Conservation (phyloP, 352 stramenopile genomes). For the Phytophthora idaei region DNA sequence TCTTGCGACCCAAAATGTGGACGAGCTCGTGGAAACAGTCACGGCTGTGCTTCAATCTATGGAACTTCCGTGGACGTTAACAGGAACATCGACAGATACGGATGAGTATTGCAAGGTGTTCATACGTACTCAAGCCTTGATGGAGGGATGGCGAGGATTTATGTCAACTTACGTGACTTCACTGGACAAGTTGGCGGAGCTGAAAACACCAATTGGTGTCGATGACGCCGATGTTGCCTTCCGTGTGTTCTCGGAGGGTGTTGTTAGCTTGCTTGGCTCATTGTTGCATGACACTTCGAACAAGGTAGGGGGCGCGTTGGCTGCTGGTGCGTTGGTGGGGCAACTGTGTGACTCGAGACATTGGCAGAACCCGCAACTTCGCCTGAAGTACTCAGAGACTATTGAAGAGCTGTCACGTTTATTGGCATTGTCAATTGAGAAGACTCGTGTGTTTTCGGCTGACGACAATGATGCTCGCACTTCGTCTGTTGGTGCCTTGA, state of each 20-base stretch:
- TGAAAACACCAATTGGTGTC: slow-evolving; percentile 51
- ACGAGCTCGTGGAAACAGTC: slow-evolving; percentile 37
- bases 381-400: slow-evolving; percentile 26
- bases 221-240: slow-evolving; percentile 44
- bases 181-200: slow-evolving; percentile 40
- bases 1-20: slow-evolving; percentile 52
- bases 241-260: slow-evolving; percentile 45
- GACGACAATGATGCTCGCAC: slow-evolving; percentile 20
- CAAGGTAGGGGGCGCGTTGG: slow-evolving; percentile 31
- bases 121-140: slow-evolving; percentile 39
- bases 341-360: slow-evolving; percentile 45
- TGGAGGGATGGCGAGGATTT: slow-evolving; percentile 52
- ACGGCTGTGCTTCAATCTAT: slow-evolving; percentile 29
- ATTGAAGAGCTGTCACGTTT: slow-evolving; percentile 28
- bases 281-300: slow-evolving; percentile 23
- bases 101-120: slow-evolving; percentile 25
- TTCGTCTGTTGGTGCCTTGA: slow-evolving; percentile 27
- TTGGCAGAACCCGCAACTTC: slow-evolving; percentile 40
- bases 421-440: slow-evolving; percentile 42
- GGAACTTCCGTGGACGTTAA: slow-evolving; percentile 23
- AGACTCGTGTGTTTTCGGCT: slow-evolving; percentile 43
- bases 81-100: not conserved
- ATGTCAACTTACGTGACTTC: slow-evolving; percentile 47
- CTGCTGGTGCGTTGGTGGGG: slow-evolving; percentile 43
- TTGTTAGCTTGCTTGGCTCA: slow-evolving; percentile 20